Conservation (phyloP, 345 rosid species). For the Camelina laxa region DNA sequence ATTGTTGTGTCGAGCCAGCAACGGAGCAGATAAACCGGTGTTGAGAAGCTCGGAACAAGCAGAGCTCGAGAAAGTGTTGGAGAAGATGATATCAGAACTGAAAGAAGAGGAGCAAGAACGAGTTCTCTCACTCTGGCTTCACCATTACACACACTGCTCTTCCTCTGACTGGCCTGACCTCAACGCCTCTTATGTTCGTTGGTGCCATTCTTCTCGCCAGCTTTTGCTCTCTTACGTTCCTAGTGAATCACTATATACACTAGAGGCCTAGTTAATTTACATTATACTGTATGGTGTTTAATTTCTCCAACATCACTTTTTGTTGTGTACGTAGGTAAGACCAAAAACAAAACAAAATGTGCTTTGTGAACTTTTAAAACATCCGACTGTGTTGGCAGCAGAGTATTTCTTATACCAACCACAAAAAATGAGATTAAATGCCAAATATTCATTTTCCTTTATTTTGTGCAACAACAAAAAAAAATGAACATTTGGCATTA, state of each 20-base stretch:
- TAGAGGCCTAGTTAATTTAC: neutral
- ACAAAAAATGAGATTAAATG: no score
- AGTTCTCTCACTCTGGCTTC: constrained; percentile 85
- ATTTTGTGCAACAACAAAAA: no score
- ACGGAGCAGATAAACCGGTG: constrained; percentile 68
- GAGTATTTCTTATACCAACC: no score
- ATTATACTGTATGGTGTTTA: no score
- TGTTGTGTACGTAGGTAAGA: no score
- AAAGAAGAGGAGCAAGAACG: constrained; percentile 66
- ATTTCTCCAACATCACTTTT: no score
- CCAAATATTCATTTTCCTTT: no score
- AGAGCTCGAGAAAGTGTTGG: constrained; percentile 65
- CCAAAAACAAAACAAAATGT: no score
- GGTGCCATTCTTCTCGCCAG: constrained; percentile 77
- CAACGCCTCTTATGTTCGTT: constrained; percentile 59
- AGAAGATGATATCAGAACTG: constrained; percentile 60
- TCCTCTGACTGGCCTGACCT: constrained; percentile 96
- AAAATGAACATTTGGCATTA: no score
- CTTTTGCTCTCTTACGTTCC: constrained; percentile 49
- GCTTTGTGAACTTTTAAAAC: no score
- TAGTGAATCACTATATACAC: no score
- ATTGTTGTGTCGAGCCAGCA: constrained; percentile 72
- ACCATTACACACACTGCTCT: constrained; percentile 66
- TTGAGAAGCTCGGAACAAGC: constrained; percentile 55
- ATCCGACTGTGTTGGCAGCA: no score